Conservation (phyloP, 352 stramenopile species). For the Globisporangium nodosum region DNA sequence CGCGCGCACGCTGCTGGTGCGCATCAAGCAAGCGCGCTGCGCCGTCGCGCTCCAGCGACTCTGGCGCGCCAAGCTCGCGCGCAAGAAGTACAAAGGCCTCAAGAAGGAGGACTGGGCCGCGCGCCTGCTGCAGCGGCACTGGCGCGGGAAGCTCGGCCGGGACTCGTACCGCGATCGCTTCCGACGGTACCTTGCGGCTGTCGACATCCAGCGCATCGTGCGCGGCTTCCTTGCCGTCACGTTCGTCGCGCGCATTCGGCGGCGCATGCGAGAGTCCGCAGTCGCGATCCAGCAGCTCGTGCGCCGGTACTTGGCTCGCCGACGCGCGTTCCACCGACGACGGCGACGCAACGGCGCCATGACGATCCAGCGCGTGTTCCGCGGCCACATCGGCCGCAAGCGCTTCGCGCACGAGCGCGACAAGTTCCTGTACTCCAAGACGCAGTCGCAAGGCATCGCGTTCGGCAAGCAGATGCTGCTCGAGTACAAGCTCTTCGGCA, state of each 20-base stretch:
- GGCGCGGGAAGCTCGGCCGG: constrained; percentile 86
- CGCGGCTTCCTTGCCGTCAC: constrained; percentile 70
- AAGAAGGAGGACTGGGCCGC: constrained; percentile 88
- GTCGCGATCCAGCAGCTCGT: constrained; percentile 79
- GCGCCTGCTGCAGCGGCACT: constrained; percentile 88
- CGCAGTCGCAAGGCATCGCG: constrained; percentile 91
- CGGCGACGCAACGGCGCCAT: constrained; percentile 52
- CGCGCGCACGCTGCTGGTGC: constrained; percentile 73
- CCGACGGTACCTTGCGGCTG: constrained; percentile 67
- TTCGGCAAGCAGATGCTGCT: constrained; percentile 94
- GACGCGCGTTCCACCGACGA: constrained; percentile 42
- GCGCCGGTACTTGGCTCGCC: constrained; percentile 52
- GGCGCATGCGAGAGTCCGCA: constrained; percentile 46
- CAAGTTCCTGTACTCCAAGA: constrained; percentile 93
- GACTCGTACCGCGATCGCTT: constrained; percentile 74
- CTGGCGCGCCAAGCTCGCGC: constrained; percentile 80
- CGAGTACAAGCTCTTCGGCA: constrained; percentile 94
- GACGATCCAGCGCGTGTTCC: constrained; percentile 86
- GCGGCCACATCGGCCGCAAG: constrained; percentile 80
- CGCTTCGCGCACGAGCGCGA: constrained; percentile 84
- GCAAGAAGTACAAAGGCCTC: constrained; percentile 66
- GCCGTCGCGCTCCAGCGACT: constrained; percentile 85
- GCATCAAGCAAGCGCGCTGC: constrained; percentile 69
- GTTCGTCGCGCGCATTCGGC: constrained; percentile 47
- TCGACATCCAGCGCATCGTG: constrained; percentile 84